Evolutionary conservation across 2,329 filamentous ascomycete genomes (phyloP).

Genomic region (Hyphodiscus sp.): DNA sequence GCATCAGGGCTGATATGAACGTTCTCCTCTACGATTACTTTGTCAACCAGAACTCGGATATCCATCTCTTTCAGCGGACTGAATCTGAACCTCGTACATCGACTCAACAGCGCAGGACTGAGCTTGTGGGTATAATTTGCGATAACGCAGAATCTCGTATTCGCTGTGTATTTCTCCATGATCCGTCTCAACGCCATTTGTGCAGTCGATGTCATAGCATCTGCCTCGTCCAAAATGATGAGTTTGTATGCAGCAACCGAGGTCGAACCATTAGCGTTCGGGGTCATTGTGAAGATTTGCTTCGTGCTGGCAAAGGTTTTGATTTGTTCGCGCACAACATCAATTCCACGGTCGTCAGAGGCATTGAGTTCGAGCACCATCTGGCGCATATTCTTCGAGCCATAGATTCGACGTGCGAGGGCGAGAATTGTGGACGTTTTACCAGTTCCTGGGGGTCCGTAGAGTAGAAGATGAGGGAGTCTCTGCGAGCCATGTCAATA

Average conservation of each 20-base stretch:
- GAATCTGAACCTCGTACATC: conserved; percentile 93
- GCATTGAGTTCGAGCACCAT: conserved; percentile 99
- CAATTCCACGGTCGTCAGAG: conserved; percentile 94
- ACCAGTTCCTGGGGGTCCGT: conserved; percentile 91
- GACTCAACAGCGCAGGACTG: conserved; percentile 81
- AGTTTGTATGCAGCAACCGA: conserved; percentile 78
- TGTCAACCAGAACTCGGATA: conserved; percentile 78
- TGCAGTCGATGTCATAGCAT: conserved; percentile 97
- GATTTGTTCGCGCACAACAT: conserved; percentile 97
- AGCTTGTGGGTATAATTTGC: conserved; percentile 99
- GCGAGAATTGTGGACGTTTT: conserved; percentile 97
- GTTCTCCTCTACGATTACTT: conserved; percentile 79
- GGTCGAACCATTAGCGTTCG: conserved; percentile 39
- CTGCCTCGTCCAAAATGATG: conserved; percentile 97
- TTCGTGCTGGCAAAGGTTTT: conserved; percentile 98
- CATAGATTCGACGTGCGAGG: conserved; percentile 88
- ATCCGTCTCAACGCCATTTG: conserved; percentile 96
- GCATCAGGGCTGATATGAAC: conserved; percentile 80
- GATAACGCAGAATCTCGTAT: conserved; percentile 96
- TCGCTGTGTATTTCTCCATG: conserved; percentile 99
- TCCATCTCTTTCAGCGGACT: conserved; percentile 86
- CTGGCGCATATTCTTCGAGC: conserved; percentile 84
- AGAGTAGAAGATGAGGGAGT: conserved; percentile 90
- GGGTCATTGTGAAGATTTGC: conserved; percentile 79
- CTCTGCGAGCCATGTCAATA: conserved; percentile 40